These are phyloP conservation scores for Iris macrosiphon DNA, from an alignment of 106 monocot genomes.

Conservation along the genomic window DNA sequence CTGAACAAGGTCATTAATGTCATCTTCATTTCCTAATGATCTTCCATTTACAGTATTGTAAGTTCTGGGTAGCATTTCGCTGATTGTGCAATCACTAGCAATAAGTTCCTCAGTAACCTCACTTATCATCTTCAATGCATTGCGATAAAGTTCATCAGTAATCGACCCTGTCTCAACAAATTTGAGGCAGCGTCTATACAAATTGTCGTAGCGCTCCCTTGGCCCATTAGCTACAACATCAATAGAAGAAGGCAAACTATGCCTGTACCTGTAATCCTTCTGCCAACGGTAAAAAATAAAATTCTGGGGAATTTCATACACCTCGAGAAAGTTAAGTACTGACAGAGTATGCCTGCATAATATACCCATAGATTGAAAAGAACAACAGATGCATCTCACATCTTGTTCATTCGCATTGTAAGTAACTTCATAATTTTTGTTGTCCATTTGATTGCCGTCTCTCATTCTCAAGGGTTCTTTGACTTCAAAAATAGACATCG, in stretches of 20 bases:
- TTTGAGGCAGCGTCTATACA: slow-evolving; percentile 30
- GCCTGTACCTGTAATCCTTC: slow-evolving; percentile 33
- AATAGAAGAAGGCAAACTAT: slow-evolving; percentile 15
- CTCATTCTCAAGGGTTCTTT: slow-evolving; percentile 35
- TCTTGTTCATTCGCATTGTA: slow-evolving; percentile 26
- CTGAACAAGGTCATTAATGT: slow-evolving; percentile 21
- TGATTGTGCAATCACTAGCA: slow-evolving; percentile 14
- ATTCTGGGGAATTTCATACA: slow-evolving; percentile 42
- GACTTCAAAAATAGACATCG: slow-evolving; percentile 34
- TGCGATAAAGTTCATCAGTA: slow-evolving; percentile 28
- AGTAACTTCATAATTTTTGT: slow-evolving; percentile 41
- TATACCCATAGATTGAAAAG: slow-evolving; percentile 35
- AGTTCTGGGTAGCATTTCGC: slow-evolving; percentile 14
- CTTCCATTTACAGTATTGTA: slow-evolving; percentile 11
- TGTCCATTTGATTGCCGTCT: slow-evolving; percentile 38
- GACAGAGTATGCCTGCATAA: slow-evolving; percentile 41
- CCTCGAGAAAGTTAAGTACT: slow-evolving; percentile 36
- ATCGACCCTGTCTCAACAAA: slow-evolving; percentile 29
- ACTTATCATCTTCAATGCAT: slow-evolving; percentile 29
- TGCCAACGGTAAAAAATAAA: slow-evolving; percentile 39
- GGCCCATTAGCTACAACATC: slow-evolving; percentile 28
- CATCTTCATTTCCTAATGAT: slow-evolving; percentile 18
- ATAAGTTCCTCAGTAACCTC: slow-evolving; percentile 32
- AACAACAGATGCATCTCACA: slow-evolving; percentile 31
- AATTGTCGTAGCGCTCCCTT: slow-evolving; percentile 29